Percentiles rank a stretch among this genome's conserved stretches.
These are phyloP conservation scores for Cyclostephanos tholiformis DNA, from an alignment of 108 stramenopile genomes.

Conservation along the genomic window DNA sequence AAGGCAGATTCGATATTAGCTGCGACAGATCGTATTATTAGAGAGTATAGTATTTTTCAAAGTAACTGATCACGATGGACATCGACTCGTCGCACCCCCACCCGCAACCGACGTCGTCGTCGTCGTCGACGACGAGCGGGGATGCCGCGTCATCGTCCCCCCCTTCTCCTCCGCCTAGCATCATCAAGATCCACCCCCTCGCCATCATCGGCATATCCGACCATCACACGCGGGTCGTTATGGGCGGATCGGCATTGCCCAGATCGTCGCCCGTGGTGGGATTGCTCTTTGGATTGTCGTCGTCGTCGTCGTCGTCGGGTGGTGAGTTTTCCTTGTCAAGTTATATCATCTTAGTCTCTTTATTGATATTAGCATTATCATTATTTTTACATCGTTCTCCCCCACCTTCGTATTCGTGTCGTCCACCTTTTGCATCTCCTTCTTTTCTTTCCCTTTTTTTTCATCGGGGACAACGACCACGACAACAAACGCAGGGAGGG, in stretches of 20 bases:
- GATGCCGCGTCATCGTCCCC: not conserved
- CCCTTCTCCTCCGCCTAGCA: not conserved
- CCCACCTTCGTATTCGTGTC: too few species aligned
- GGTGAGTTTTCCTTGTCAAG: too few species aligned
- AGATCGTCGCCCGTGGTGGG: constrained; percentile 67
- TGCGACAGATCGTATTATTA: too few species aligned
- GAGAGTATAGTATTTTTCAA: not conserved
- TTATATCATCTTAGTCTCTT: too few species aligned
- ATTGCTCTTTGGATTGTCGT: constrained; percentile 29
- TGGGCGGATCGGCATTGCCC: constrained; percentile 73
- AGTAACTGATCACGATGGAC: too few species aligned
- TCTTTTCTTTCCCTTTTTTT: too few species aligned
- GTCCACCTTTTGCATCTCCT: too few species aligned
- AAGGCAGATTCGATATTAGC: too few species aligned
- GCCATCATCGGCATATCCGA: constrained; percentile 86
- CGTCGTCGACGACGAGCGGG: too few species aligned
- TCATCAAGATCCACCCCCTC: constrained; percentile 55
- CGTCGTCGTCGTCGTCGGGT: constrained; percentile 17
- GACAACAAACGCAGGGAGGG: not conserved
- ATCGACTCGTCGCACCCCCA: not conserved
- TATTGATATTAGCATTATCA: too few species aligned
- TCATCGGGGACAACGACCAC: too few species aligned
- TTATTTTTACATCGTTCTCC: not conserved
- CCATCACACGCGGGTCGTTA: constrained; percentile 78
- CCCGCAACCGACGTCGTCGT: not conserved